phyloP scores from a whole-genome alignment of 2,329 filamentous ascomycete species.

The Blastomyces percursus region DNA sequence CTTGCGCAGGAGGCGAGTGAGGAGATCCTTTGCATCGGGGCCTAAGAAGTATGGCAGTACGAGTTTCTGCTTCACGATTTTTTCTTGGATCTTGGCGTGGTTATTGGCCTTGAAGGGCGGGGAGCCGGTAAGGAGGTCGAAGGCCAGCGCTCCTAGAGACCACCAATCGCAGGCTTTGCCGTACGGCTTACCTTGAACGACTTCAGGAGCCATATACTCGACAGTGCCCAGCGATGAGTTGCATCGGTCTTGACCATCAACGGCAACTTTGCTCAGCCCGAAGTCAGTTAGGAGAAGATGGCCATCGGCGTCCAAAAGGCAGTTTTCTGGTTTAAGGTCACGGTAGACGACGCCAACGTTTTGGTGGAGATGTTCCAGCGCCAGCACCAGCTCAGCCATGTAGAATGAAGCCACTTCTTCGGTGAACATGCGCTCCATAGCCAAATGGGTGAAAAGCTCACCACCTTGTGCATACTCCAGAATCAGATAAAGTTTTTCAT shows the following conservation, averaged over 20 bases:
- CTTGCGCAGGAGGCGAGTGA: conserved; percentile 81
- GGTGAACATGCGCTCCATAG: conserved; percentile 87
- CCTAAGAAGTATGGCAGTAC: conserved; percentile 80
- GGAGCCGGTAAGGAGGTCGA: conserved; percentile 82
- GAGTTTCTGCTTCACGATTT: conserved; percentile 89
- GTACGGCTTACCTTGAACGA: conserved; percentile 78
- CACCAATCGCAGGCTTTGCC: conserved; percentile 97
- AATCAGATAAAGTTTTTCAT: conserved; percentile 93
- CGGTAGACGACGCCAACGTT: conserved; percentile 91
- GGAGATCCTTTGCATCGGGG: conserved; percentile 83
- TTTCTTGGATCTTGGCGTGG: conserved; percentile 88
- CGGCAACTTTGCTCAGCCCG: conserved; percentile 85
- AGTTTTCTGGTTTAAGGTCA: conserved; percentile 96
- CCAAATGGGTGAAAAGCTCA: conserved; percentile 91
- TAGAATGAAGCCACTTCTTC: conserved; percentile 89
- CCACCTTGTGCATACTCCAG: conserved; percentile 96
- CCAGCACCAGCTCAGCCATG: conserved; percentile 96
- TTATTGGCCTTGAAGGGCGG: conserved; percentile 87
- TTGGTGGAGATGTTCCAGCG: conserved; percentile 83
- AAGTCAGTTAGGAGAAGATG: conserved; percentile 95
- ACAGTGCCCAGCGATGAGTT: conserved; percentile 89
- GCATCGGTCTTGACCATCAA: conserved; percentile 59
- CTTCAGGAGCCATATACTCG: conserved; percentile 98
- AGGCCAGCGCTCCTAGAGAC: conserved; percentile 88
- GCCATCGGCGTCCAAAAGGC: conserved; percentile 78